Base-by-base conservation (phyloP, 257 asterid genomes). In the Mitragyna speciosa region DNA sequence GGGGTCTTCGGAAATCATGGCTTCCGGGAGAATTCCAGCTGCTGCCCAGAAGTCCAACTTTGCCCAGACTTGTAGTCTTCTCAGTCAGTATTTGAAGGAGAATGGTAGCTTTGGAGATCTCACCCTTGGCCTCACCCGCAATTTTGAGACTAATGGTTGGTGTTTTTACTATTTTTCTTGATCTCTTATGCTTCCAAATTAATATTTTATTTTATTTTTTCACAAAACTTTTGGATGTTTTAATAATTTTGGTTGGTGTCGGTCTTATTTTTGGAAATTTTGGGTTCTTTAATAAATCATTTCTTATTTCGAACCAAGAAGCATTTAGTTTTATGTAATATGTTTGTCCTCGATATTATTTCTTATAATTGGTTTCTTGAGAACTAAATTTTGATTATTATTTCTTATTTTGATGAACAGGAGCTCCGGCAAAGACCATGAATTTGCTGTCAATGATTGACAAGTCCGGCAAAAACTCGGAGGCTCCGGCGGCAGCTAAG, bases 1-100 rank as follows among this genome's bases (percentile, higher is more conserved):
- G 84, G 78, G 64, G 75, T 88, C 94, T 67, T 86, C 90, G 66
- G 94, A 90, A 71, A 83, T 88, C 31, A 82, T 73, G 72, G 89
- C 86, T 49, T 90, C 94, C 88, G 92, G 90, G 54, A 86, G 82
- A 69, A 19, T 76, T 24, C 14, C 90, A 78, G 88, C 83, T 82
- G 91, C 49, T 45, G 0, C 89, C 72, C 89, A 82, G 51, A 89
- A 90, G 78, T 88, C 95, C 1, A 89, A 82, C 77, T 92, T 94
- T 86, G 87, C 94, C 12, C 93, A 89, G 83, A 94, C 97, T 2
- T 94, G 98, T 54, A 87, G 75, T 75, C 88, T 87, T 30, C 52
- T 94, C 80, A 92, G 97, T 63, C 96, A 90, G 77, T 94, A 91
- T 80, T 64, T 94, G 86, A 91, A 91, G n/a, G 94, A 88, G 83